phyloP scores from a whole-genome alignment of 306 rosid species.

The Lagenaria siceraria region DNA sequence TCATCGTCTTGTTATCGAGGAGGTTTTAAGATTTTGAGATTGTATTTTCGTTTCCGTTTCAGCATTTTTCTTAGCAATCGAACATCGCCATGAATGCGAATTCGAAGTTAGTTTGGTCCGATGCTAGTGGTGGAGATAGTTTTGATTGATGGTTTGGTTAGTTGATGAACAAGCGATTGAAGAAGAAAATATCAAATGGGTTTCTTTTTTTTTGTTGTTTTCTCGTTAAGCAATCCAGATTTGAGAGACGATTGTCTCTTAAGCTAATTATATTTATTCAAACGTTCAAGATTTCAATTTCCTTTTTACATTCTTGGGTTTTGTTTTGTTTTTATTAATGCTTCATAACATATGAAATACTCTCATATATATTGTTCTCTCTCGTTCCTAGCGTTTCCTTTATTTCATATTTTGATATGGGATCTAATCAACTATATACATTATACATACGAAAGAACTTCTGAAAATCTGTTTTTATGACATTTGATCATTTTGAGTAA shows the following conservation, averaged over 20 bases:
- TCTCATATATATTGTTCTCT: background rate
- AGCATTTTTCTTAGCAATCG: constrained; percentile 31
- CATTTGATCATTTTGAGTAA: background rate
- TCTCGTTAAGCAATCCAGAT: background rate
- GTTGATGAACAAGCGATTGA: constrained; percentile 3
- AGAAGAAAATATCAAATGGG: background rate
- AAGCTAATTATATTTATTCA: background rate
- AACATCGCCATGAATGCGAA: constrained; percentile 6
- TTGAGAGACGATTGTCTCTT: background rate
- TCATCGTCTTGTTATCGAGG: background rate
- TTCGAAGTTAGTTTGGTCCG: background rate
- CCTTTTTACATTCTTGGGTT: background rate
- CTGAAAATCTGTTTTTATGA: background rate
- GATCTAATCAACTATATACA: background rate
- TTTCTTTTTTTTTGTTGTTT: background rate
- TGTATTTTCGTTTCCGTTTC: constrained; percentile 14
- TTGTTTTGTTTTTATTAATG: background rate
- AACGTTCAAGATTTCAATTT: constrained; percentile 1
- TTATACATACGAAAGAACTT: background rate
- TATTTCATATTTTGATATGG: background rate
- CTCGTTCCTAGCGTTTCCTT: background rate
- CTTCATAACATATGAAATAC: background rate
- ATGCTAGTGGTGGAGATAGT: constrained; percentile 8
- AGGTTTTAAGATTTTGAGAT: constrained; percentile 3
- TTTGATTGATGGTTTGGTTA: constrained; percentile 14